Evolutionary conservation across 2,329 filamentous ascomycete genomes (phyloP).

Genomic region (Tolypocladium paradoxum): DNA sequence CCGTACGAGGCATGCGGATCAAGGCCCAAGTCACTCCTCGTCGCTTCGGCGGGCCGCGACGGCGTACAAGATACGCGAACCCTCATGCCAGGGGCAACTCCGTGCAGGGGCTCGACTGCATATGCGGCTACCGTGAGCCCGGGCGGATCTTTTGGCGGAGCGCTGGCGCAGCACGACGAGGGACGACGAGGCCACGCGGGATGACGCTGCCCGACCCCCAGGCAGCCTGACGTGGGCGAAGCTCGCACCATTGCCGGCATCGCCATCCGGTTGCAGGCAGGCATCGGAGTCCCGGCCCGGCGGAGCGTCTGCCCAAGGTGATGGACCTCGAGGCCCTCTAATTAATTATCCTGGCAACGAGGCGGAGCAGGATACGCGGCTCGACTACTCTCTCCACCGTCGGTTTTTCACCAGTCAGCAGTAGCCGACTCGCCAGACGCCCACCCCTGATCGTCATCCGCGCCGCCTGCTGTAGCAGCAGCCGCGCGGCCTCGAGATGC

Average conservation of each 20-base stretch:
- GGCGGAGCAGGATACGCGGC: conserved; percentile 35
- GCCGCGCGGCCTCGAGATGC: conserved; percentile 52
- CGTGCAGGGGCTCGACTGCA: conserved; percentile 12
- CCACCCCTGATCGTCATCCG: conserved; percentile 45
- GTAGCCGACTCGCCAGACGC: conserved; percentile 37
- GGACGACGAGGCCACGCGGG: conserved; percentile 32
- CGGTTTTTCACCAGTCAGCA: conserved; percentile 6
- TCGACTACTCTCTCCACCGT: conserved; percentile 30
- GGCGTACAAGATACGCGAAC: neutral
- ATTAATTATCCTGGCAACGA: conserved; percentile 32
- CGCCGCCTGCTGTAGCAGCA: conserved; percentile 56
- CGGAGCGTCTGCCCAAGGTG: conserved; percentile 18
- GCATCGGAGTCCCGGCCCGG: conserved; percentile 34
- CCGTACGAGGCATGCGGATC: no score
- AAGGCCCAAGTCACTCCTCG: no score
- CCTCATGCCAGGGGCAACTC: conserved; percentile 12
- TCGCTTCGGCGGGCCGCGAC: neutral
- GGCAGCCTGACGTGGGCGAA: neutral
- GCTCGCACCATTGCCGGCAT: conserved; percentile 33
- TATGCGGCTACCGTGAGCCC: conserved; percentile 33
- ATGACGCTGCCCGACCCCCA: conserved; percentile 23
- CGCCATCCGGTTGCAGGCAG: conserved; percentile 42
- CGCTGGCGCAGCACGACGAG: conserved; percentile 28
- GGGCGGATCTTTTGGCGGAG: conserved; percentile 25
- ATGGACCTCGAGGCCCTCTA: conserved; percentile 25